Evolutionary conservation across 371 early-diverging fungal species (phyloP), one percentile per base, ranked within the genome.

Genomic region (Mucor velutinosus): DNA sequence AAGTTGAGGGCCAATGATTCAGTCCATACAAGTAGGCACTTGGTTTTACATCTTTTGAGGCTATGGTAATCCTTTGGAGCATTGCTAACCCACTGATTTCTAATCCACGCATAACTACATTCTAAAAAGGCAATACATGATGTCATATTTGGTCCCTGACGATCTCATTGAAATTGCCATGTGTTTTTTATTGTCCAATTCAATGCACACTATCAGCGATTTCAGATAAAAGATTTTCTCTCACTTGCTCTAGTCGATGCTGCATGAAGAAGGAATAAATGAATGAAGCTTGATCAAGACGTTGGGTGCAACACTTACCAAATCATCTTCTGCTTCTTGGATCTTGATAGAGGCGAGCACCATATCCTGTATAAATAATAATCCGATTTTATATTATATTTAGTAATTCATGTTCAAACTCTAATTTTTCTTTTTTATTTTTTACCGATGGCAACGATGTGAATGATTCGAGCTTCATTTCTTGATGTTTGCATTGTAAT

Each of bases 271-370:
- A 33, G 35, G 53, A 49, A 29, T 33, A 45, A 41, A 51, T 14
- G n/a, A 53, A 19, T 4, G 25, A 7, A 53, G 4, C 37, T 37
- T 14, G 11, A 37, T 37, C 19, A 19, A 17, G n/a, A 23, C 49
- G 1, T 49, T 21, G n/a, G 19, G 29, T 41, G 41, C n/a, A 19
- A 19, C 17, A 47, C 23, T 70, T 70, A 70, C 71, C 71, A 70
- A 58, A 23, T 51, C 32, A n/a, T 62, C 27, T 49, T 71, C 51
- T 30, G 63, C 62, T 29, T 66, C 33, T 27, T 58, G 55, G 7
- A 71, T 51, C 29, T 66, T 71, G 6, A 71, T 39, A 0, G 71
- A 71, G n/a, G 71, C 66, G 17, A 62, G 51, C 32, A 27, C 53
- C 66, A 71, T 62, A 21, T 71, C 71, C 71, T 65, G 61, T n/a